Evolutionary conservation across 2,329 filamentous ascomycete species (phyloP), one percentile per base, ranked within the genome.

Genomic region (Claviceps spartinae): DNA sequence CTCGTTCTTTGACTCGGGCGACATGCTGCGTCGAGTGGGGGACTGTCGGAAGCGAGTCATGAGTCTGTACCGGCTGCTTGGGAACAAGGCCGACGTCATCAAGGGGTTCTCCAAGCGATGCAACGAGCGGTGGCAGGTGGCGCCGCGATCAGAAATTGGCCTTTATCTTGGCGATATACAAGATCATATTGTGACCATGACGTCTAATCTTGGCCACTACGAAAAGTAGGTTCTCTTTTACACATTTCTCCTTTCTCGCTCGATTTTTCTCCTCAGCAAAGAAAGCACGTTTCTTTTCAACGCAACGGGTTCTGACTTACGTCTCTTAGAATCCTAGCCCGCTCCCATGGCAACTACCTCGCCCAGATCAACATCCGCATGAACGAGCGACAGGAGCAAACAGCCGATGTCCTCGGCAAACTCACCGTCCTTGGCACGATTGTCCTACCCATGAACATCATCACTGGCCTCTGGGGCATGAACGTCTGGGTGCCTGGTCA

Each of bases 101-200:
- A 97, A 97, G 71, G 93, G 93, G 1, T 98, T 98, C 62, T 93
- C 93, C 5, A 98, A 98, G 71, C 79, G 93, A 14, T 98, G 93
- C 71, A 98, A 96, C 63, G 91, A 98, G 72, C 86, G 94, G 58
- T 98, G 90, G 89, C 87, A 96, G 60, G 87, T 98, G 54, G 91
- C 93, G 5, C 93, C 93, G 11, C 80, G 90, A 56, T 93, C 86
- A 37, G 93, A 98, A 65, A 97, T 98, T 64, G 93, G 93, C n/a
- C 71, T 98, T 50, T 98, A 97, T 68, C 73, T 98, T 54, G 93
- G 93, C 56, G 93, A 98, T 71, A 98, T 98, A 57, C 93, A 98
- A 67, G 93, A 98, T 72, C 93, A 98, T 66, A 97, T 98, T 60
- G 83, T 98, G 60, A 98, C 93, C 56, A 98, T 98, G 93, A 97